Conservation (phyloP, 768 basidiomycete genomes). For the Podaxis sp. region DNA sequence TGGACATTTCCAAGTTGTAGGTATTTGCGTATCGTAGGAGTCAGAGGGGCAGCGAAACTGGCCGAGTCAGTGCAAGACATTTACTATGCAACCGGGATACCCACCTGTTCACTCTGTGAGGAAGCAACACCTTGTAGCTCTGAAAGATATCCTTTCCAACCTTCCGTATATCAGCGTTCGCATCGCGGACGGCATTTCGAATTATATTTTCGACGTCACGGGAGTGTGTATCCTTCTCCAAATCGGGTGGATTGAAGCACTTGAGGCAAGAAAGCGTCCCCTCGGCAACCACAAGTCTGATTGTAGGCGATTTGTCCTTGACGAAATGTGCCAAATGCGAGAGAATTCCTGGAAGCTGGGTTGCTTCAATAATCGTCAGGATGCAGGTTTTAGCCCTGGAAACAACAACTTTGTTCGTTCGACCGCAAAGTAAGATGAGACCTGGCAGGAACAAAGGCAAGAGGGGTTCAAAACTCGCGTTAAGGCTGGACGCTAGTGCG, state of each 20-base stretch:
- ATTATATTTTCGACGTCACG: conserved; percentile 72
- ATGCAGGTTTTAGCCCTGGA: conserved; percentile 65
- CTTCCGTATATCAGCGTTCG: conserved; percentile 74
- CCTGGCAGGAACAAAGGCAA: conserved; percentile 67
- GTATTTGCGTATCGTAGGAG: conserved; percentile 77
- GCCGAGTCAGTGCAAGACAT: neutral
- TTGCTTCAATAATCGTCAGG: conserved; percentile 58
- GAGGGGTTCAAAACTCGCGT: conserved; percentile 63
- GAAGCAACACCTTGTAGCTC: conserved; percentile 71
- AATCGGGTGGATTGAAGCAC: conserved; percentile 75
- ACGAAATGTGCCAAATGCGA: conserved; percentile 57
- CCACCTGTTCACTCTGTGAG: conserved; percentile 66
- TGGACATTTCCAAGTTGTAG: conserved; percentile 47
- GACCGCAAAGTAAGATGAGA: conserved; percentile 64
- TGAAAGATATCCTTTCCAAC: conserved; percentile 70
- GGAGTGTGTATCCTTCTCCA: conserved; percentile 67
- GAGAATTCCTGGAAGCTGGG: conserved; percentile 65
- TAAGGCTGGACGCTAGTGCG: conserved; percentile 54
- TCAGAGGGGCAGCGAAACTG: conserved; percentile 74
- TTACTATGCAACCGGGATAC: conserved; percentile 8
- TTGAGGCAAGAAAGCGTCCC: conserved; percentile 65
- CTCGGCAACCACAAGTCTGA: conserved; percentile 68
- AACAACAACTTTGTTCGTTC: conserved; percentile 78
- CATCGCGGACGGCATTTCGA: conserved; percentile 64
- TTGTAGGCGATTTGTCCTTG: conserved; percentile 67